Percentiles rank a stretch among this genome's conserved stretches.
phyloP scores from a whole-genome alignment of 2,329 filamentous ascomycete species.

The Aspergillus unguis region DNA sequence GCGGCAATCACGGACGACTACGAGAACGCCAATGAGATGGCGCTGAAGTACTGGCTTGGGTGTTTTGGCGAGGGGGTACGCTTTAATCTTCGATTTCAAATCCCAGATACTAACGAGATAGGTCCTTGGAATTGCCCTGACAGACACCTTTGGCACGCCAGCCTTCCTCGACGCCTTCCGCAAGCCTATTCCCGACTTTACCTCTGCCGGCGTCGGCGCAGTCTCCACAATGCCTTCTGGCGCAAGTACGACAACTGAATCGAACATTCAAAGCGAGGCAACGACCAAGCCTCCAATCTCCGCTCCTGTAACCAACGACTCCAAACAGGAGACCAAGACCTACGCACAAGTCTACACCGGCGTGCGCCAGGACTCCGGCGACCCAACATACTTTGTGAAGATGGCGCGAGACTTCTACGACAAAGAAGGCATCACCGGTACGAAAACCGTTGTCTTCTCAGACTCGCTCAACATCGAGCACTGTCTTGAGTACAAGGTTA shows the following conservation, averaged over 20 bases:
- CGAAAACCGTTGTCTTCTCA: constrained; percentile 91
- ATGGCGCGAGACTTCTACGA: constrained; percentile 80
- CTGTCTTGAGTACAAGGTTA: constrained; percentile 83
- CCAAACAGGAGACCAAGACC: constrained; percentile 50
- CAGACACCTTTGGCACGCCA: constrained; percentile 92
- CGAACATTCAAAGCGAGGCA: constrained; percentile 36
- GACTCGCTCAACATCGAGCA: constrained; percentile 89
- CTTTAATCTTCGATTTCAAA: background rate
- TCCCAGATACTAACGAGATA: constrained; percentile 19
- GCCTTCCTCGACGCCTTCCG: constrained; percentile 83
- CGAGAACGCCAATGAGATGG: constrained; percentile 75
- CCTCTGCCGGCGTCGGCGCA: constrained; percentile 40
- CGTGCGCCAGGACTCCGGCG: constrained; percentile 85
- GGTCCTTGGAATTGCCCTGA: constrained; percentile 83
- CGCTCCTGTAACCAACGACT: constrained; percentile 32
- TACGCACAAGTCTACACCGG: constrained; percentile 82
- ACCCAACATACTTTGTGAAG: constrained; percentile 75
- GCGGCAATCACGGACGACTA: constrained; percentile 89
- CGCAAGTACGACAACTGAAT: constrained; percentile 43
- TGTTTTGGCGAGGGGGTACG: constrained; percentile 76
- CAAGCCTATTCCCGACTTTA: constrained; percentile 55
- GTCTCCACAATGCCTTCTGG: constrained; percentile 40
- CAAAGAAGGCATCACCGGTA: constrained; percentile 66
- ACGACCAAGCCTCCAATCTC: constrained; percentile 44
- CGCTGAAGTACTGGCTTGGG: constrained; percentile 81